Base-by-base conservation (phyloP, 2,329 filamentous ascomycete genomes). In the Aspergillus tamarii region DNA sequence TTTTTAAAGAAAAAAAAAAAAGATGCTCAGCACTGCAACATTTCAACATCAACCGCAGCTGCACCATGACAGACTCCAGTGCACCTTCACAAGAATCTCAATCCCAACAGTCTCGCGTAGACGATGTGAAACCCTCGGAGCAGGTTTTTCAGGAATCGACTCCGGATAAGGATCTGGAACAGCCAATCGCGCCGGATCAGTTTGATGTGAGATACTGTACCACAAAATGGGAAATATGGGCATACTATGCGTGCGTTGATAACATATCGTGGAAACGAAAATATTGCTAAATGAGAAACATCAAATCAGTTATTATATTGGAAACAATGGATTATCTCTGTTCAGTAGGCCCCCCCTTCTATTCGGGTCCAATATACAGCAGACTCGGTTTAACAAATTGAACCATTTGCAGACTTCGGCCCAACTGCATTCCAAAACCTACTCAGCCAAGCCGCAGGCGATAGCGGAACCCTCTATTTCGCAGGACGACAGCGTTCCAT, bases 381-480 rank as follows among this genome's bases (percentile, higher is more conserved):
- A n/a, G 10, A 26, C 12, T n/a, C 0, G 14, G 21, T 32, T 36
- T 62, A 36, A 39, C 63, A 56, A 66, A 7, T 6, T n/a, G n/a
- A 4, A 23, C 56, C 39, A 10, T 32, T 12, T 23, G 16, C 65
- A 78, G 77, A 88, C 72, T 89, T 89, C 72, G 87, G 83, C 3
- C 87, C 87, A 0, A 88, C 87, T 2, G 85, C 86, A 21, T 89
- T 89, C 62, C 88, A 90, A 69, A 89, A 89, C 68, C 76, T 90
- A 10, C 78, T 90, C 30, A 84, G 82, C 58, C 85, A 89, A 73
- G 87, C 88, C 0, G 87, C 86, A 4, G 83, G 85, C 9, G 80
- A 85, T 56, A 80, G 79, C 11, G 83, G 81, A 1, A 79, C 84
- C 1, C 75, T 90, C 26, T 68, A 70, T 2, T 90, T 90, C 64